Conservation (phyloP, 371 early-diverging fungal genomes). For the Batkoa obscura region DNA sequence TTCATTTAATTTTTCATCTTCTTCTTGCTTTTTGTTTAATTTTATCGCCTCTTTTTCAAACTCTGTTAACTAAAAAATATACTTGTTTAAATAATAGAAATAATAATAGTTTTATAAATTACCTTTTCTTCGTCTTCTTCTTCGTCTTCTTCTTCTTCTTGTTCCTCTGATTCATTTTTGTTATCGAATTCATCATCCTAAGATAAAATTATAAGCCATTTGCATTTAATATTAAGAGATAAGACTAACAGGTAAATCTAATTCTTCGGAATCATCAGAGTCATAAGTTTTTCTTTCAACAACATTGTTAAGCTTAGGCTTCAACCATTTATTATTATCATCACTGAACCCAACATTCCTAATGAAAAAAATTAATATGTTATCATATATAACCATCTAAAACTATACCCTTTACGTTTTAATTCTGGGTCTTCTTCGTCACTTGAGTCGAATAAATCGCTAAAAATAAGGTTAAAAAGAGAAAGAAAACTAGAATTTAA, state of each 20-base stretch:
- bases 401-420: no score
- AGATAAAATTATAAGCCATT: neutral
- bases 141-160: no score
- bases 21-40: constrained; percentile 33
- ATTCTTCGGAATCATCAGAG: constrained; percentile 9
- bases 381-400: neutral
- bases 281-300: no score
- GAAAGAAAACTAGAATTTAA: no score
- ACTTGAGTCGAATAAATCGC: neutral
- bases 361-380: neutral
- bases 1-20: constrained; percentile 53
- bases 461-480: neutral
- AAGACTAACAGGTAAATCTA: neutral
- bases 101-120: no score
- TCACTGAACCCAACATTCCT: constrained; percentile 6
- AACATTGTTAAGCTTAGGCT: no score
- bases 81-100: no score
- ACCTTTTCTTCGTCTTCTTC: no score
- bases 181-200: constrained; percentile 16
- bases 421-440: constrained; percentile 3
- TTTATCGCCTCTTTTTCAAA: constrained; percentile 28
- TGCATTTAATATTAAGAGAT: neutral
- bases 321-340: constrained; percentile 10
- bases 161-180: constrained; percentile 14
- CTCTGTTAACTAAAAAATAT: no score